A percentile compares a stretch with the other conserved stretches of the same genome.
Conservation (phyloP, 2,329 filamentous ascomycete genomes). For the Pseudogymnoascus verrucosus region DNA sequence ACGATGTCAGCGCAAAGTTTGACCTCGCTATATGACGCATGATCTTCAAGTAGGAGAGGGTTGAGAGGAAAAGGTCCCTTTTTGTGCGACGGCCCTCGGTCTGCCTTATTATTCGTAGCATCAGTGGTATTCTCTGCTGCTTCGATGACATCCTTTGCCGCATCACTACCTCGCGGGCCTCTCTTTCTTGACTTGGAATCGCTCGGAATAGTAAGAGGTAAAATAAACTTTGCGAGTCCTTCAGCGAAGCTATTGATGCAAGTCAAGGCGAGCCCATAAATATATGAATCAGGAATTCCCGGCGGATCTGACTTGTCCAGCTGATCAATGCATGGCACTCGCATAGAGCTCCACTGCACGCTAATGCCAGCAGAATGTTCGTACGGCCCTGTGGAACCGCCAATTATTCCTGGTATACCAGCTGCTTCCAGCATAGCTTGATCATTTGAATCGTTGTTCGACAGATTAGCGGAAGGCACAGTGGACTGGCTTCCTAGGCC, state of each 20-base stretch:
- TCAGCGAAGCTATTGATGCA: constrained; percentile 89
- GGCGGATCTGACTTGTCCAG: constrained; percentile 87
- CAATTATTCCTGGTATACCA: constrained; percentile 80
- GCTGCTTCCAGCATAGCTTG: constrained; percentile 85
- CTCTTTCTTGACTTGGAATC: constrained; percentile 51
- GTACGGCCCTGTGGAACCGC: constrained; percentile 58
- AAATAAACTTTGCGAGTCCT: constrained; percentile 82
- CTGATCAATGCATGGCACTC: constrained; percentile 85
- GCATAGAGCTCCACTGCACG: constrained; percentile 80
- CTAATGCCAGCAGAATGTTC: constrained; percentile 72
- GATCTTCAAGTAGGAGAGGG: constrained; percentile 66
- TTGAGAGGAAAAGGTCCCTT: constrained; percentile 76
- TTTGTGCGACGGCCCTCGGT: constrained; percentile 60
- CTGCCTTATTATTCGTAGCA: constrained; percentile 30
- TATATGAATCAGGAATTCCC: constrained; percentile 78
- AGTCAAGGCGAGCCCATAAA: constrained; percentile 80
- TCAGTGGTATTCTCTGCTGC: not conserved
- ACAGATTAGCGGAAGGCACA: constrained; percentile 57
- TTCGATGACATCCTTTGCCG: constrained; percentile 8
- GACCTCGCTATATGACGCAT: constrained; percentile 63
- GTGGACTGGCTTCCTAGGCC: constrained; percentile 85
- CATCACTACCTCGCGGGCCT: constrained; percentile 22
- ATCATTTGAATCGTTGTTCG: constrained; percentile 52
- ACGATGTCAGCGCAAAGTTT: constrained; percentile 74
- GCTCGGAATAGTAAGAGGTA: constrained; percentile 79